Percentiles rank a stretch among this genome's conserved stretches.
Conservation (phyloP, 192 early-diverging fungal species). For the Jimgerdemannia flammicorona region DNA sequence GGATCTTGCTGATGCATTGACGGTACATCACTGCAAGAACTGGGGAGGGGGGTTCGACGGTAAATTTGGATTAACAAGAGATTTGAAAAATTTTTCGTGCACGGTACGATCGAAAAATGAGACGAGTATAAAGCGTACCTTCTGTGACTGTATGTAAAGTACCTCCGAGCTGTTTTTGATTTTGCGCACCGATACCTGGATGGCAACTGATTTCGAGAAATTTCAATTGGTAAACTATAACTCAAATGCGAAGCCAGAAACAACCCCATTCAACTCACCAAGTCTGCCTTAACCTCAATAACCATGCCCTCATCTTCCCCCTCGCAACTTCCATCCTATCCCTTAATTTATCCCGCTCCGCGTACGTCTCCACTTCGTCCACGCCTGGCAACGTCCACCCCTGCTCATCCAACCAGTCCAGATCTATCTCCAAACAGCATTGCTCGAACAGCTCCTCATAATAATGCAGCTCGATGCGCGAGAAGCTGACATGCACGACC, state of each 20-base stretch:
- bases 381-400: conserved; percentile 1
- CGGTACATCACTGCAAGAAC: conserved; percentile 49
- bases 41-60: background rate
- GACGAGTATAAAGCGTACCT: too few species aligned
- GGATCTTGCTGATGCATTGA: conserved; percentile 20
- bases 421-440: conserved; percentile 37
- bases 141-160: conserved; percentile 45
- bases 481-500: conserved; percentile 44
- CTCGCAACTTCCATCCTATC: conserved; percentile 13
- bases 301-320: conserved; percentile 36
- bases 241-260: too few species aligned
- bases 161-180: conserved; percentile 40
- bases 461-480: conserved; percentile 52
- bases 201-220: conserved; percentile 37
- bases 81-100: too few species aligned
- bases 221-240: background rate
- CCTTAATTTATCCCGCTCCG: too few species aligned
- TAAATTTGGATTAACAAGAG: too few species aligned
- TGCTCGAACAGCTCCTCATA: conserved; percentile 50
- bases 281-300: conserved; percentile 40
- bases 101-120: too few species aligned
- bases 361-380: background rate
- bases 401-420: conserved; percentile 14
- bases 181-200: conserved; percentile 48
- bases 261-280: background rate